phyloP scores from a whole-genome alignment of 306 rosid species.

The Prinsepia uniflora region DNA sequence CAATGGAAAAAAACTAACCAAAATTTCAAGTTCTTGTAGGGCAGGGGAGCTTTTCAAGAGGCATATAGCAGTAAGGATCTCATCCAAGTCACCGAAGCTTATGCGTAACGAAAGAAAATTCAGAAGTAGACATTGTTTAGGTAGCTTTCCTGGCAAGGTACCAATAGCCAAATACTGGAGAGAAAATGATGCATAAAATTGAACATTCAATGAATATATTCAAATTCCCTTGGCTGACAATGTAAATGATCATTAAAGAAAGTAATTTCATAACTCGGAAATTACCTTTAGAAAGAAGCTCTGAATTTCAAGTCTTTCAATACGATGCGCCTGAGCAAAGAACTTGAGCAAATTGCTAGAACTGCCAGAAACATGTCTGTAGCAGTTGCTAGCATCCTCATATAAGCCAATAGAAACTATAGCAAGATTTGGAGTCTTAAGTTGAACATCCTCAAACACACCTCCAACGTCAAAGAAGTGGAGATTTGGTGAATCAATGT shows the following conservation, averaged over 20 bases:
- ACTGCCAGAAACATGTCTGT: conserved; percentile 25
- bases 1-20: conserved; percentile 37
- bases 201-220: not conserved
- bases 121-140: conserved; percentile 42
- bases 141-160: conserved; percentile 37
- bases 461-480: conserved; percentile 57
- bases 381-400: conserved; percentile 24
- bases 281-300: conserved; percentile 53
- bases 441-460: conserved; percentile 42
- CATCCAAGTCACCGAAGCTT: conserved; percentile 45
- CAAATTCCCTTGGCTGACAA: not conserved
- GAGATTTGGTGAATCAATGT: conserved; percentile 51
- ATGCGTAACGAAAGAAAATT: conserved; percentile 49
- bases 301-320: conserved; percentile 50
- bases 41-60: conserved; percentile 52
- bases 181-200: conserved; percentile 6
- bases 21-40: conserved; percentile 50
- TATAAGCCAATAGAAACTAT: conserved; percentile 51
- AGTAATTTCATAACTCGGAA: not conserved
- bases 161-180: conserved; percentile 53
- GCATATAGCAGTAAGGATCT: conserved; percentile 49
- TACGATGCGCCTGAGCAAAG: conserved; percentile 42
- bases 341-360: conserved; percentile 45
- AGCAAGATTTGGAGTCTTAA: conserved; percentile 44
- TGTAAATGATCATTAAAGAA: not conserved